Conservation (phyloP, 2,329 filamentous ascomycete genomes). For the Claviceps sp. region DNA sequence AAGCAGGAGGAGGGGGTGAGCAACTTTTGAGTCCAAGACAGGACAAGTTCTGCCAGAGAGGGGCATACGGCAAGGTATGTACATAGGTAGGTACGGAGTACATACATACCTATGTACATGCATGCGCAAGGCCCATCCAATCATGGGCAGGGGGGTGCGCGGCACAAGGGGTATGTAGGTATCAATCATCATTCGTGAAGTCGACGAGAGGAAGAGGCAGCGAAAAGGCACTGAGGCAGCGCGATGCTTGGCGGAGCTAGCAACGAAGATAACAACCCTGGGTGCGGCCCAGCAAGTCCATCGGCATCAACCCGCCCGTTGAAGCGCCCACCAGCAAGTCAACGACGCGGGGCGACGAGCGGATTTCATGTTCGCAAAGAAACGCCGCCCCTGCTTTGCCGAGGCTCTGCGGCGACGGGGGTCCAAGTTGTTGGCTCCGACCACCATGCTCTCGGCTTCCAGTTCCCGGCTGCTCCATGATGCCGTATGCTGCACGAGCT, state of each 20-base stretch:
- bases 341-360: not conserved
- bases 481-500: not conserved
- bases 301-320: not conserved
- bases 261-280: not conserved
- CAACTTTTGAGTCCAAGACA: constrained; percentile 1
- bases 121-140: too few species aligned
- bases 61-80: too few species aligned
- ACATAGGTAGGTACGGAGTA: too few species aligned
- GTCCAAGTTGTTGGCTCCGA: not conserved
- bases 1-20: not conserved
- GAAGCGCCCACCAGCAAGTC: not conserved
- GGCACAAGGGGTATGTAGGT: not conserved
- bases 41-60: not conserved
- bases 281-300: not conserved
- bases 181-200: too few species aligned
- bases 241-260: not conserved
- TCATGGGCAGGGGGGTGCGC: not conserved
- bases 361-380: not conserved
- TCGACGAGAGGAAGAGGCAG: too few species aligned
- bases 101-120: too few species aligned
- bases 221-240: not conserved
- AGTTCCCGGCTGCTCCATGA: not conserved
- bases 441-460: not conserved
- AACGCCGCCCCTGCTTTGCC: not conserved
- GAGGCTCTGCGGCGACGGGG: not conserved